Base-by-base conservation (phyloP, 306 rosid species). In the Dalbergia cultrata region DNA sequence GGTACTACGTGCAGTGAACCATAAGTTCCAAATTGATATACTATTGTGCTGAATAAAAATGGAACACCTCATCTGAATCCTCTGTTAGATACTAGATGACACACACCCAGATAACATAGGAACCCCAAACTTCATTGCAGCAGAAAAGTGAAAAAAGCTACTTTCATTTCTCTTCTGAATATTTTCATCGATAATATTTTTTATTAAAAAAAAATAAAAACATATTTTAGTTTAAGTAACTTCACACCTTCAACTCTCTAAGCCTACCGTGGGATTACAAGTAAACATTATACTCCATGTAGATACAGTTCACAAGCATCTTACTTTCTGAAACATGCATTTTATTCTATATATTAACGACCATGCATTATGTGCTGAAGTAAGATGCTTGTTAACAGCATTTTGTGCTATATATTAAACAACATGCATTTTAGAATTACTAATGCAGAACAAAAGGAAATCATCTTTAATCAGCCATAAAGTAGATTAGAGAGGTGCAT, bases 21-120 rank as follows among this genome's bases (percentile, higher is more conserved):
- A 61, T 17, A 60, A 62, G 47, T 75, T 45, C 35, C 17, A 19
- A 80, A 43, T 31, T 64, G 13, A 59, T 19, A 74, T 14, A 45
- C 41, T 54, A 80, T 43, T 47, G 26, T 57, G 33, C 67, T 60
- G 49, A 75, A 82, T 35, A 44, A 61, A 54, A 69, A 68, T 6
- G 21, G 21, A 13, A 61, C 57, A 31, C 47, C 58, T 33, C 41
- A 35, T 61, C 67, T 45, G 10, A 13, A 26, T 26, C 31, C 31
- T 26, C 31, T 26, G 31, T 1, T 58, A 74, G 80, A 74, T 64
- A 60, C 49, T 34, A 21, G 61, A 76, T 67, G 76, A 76, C 50
- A 76, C 62, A 44, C 65, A 60, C 34, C 67, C 49, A 82, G 35
- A 75, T 66, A n/a, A 69, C 74, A 59, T 62, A 45, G 31, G 79